These are phyloP conservation scores for Colletotrichum lini DNA, from an alignment of 2,329 filamentous ascomycete genomes.

Conservation along the genomic window DNA sequence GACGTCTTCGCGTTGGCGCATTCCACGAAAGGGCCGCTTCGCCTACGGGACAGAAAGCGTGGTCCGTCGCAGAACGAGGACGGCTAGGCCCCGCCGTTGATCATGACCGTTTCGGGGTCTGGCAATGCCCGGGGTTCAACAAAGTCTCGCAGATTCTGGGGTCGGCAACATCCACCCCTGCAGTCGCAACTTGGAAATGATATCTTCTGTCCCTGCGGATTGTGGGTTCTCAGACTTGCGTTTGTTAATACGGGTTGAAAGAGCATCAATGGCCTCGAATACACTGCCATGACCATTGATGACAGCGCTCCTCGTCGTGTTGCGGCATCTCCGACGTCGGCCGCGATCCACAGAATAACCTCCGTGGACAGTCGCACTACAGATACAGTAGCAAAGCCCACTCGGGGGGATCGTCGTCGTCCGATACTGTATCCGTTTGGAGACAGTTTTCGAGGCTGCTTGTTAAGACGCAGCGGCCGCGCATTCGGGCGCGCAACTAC, in stretches of 20 bases:
- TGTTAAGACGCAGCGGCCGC: background rate
- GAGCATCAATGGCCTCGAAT: slow-evolving; percentile 15
- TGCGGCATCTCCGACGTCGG: slow-evolving; percentile 34
- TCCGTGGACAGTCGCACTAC: slow-evolving; percentile 1
- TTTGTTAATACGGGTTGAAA: slow-evolving; percentile 1
- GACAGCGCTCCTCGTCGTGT: slow-evolving; percentile 6
- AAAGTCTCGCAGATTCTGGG: slow-evolving; percentile 36
- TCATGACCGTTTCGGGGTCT: slow-evolving; percentile 32
- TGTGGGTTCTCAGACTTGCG: slow-evolving; percentile 11
- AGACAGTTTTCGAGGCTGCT: slow-evolving; percentile 6
- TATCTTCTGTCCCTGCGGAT: slow-evolving; percentile 10
- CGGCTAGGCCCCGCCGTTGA: slow-evolving; percentile 24
- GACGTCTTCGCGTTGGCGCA: background rate
- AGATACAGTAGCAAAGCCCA: slow-evolving; percentile 8
- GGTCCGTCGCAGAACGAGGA: slow-evolving; percentile 3
- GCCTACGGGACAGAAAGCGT: background rate
- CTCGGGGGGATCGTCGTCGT: background rate
- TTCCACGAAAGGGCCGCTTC: background rate
- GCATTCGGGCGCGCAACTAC: background rate
- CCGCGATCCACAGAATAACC: slow-evolving; percentile 38
- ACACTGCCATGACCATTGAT: slow-evolving; percentile 21
- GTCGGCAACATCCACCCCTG: slow-evolving; percentile 30
- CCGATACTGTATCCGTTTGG: slow-evolving; percentile 6
- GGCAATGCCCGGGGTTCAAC: slow-evolving; percentile 30
- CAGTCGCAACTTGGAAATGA: slow-evolving; percentile 27